Evolutionary conservation across 768 basidiomycete genomes (phyloP).

Genomic region (Boletus insuetus): DNA sequence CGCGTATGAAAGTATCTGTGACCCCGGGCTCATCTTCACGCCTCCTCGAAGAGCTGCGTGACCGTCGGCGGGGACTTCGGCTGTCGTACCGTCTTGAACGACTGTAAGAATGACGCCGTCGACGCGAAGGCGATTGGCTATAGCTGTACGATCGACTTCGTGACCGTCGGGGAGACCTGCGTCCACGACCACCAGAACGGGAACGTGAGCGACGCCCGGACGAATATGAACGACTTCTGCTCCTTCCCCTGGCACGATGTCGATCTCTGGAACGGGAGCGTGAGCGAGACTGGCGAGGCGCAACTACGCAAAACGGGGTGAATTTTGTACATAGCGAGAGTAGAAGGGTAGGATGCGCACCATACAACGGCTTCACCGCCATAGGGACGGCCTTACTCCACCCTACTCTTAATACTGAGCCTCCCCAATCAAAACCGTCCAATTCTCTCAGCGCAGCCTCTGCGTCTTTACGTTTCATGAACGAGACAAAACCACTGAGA

Average conservation of each 20-base stretch:
- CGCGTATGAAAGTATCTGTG: conserved; percentile 82
- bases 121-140: conserved; percentile 38
- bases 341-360: conserved; percentile 40
- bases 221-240: conserved; percentile 27
- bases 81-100: conserved; percentile 42
- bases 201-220: conserved; percentile 30
- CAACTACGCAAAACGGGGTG: conserved; percentile 10
- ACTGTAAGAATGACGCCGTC: conserved; percentile 48
- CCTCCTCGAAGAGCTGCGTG: conserved; percentile 29
- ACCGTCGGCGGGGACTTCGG: conserved; percentile 49
- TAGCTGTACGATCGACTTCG: conserved; percentile 27
- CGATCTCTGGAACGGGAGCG: conserved; percentile 34
- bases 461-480: conserved; percentile 91
- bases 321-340: neutral
- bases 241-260: conserved; percentile 23
- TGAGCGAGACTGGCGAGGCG: conserved; percentile 31
- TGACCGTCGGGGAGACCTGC: conserved; percentile 22
- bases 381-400: conserved; percentile 98
- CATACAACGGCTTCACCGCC: conserved; percentile 74
- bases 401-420: conserved; percentile 80
- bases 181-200: conserved; percentile 30
- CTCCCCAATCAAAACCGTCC: conserved; percentile 95
- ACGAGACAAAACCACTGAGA: conserved; percentile 94
- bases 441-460: conserved; percentile 85
- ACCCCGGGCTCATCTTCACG: conserved; percentile 54